Evolutionary conservation across 2,329 filamentous ascomycete species (phyloP).

Genomic region (Calonectria pseudoturangicola): DNA sequence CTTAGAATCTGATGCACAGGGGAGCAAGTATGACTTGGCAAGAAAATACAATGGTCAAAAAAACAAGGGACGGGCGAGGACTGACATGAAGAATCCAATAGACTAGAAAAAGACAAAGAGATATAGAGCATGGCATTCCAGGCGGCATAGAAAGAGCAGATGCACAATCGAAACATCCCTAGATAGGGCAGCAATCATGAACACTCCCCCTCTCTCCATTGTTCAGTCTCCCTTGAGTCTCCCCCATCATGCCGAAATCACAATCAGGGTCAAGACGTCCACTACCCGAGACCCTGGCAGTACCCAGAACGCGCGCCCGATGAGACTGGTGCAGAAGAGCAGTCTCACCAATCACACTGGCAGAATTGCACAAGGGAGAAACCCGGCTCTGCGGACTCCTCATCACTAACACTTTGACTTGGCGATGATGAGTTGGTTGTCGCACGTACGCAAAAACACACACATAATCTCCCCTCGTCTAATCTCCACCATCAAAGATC

Average conservation of each 20-base stretch:
- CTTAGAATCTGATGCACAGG: constrained; percentile 59
- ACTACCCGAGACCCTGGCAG: constrained; percentile 10
- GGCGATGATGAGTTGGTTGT: constrained; percentile 4
- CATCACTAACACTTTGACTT: constrained; percentile 15
- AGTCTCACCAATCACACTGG: constrained; percentile 1
- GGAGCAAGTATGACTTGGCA: constrained; percentile 8
- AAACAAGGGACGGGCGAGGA: neutral
- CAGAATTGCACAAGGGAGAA: constrained; percentile 7
- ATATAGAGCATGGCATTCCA: constrained; percentile 25
- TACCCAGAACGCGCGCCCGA: neutral
- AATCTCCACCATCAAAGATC: constrained; percentile 29
- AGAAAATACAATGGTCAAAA: constrained; percentile 27
- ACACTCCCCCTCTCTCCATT: neutral
- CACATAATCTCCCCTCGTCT: constrained; percentile 20
- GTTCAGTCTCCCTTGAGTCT: constrained; percentile 15
- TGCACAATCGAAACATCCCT: constrained; percentile 30
- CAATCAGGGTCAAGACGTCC: constrained; percentile 5
- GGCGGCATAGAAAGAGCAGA: constrained; percentile 23
- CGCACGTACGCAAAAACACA: constrained; percentile 19
- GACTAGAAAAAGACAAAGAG: constrained; percentile 14
- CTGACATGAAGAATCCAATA: constrained; percentile 29
- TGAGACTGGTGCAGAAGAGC: constrained; percentile 2
- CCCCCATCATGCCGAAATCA: neutral
- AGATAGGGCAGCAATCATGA: constrained; percentile 4
- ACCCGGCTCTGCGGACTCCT: neutral